Evolutionary conservation across 148 eudicot genomes (phyloP), one percentile per base, ranked within the genome.

Genomic region (Rhododendron ovatum): DNA sequence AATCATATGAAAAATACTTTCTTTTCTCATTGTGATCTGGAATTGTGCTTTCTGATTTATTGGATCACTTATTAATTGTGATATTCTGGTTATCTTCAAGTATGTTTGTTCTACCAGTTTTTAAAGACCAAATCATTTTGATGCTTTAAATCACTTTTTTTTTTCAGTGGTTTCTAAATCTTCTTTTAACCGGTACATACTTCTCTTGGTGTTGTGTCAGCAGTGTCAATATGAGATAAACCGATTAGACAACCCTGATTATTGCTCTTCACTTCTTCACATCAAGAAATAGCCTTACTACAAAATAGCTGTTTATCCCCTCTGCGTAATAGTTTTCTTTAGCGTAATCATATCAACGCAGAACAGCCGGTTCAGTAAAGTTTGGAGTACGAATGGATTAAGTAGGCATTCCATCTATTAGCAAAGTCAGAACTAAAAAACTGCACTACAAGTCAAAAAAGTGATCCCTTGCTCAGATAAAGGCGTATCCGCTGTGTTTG

Each of bases 381-480:
- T 4, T 47, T 79, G 37, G 35, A 79, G 57, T 79, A 15, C 7
- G 24, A 26, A 79, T 61, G n/a, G 76, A 85, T 63, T 85, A 17
- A 59, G 50, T 41, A 39, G 26, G 80, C 80, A 78, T 30, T 57
- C 33, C 35, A 33, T 35, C 71, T 82, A 39, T 57, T 78, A 18
- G 24, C 22, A 79, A 39, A 80, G n/a, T 20, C 65, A 71, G 71
- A 86, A 81, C 73, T n/a, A 50, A 50, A 63, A 50, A 35, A 51
- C 80, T 48, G 51, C 7, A 26, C 85, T 83, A 67, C 78, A 86
- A 86, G 24, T 51, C 77, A 82, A 71, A 9, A 86, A 82, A 86
- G 24, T 82, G 53, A 82, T 82, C 73, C 63, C 85, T 82, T 82
- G 55, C 75, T 48, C 55, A 35, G 84, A 28, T 20, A n/a, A 17